Conservation (phyloP, 2,329 filamentous ascomycete genomes). For the Rutstroemia sp. region DNA sequence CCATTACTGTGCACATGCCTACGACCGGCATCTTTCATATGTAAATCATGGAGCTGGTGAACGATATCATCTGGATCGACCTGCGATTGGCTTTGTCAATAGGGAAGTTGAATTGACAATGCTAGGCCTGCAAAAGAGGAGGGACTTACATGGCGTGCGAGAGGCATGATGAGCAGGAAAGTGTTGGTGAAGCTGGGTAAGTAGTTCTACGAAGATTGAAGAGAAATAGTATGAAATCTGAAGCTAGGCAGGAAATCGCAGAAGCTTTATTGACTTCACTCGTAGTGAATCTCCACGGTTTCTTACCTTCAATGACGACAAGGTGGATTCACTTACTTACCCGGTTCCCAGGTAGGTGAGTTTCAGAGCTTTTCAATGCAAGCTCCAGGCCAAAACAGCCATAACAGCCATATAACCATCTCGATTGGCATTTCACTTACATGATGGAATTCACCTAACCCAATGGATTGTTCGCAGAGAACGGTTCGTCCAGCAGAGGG, state of each 20-base stretch:
- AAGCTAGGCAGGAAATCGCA: neutral
- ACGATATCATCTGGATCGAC: constrained; percentile 51
- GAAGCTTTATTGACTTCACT: neutral
- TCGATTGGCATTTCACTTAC: neutral
- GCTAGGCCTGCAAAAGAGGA: neutral
- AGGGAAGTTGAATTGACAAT: neutral
- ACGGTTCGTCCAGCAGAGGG: neutral
- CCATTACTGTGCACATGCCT: constrained; percentile 33
- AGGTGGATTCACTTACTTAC: neutral
- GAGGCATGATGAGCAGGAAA: constrained; percentile 35
- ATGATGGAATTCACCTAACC: neutral
- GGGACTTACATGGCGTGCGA: constrained; percentile 39
- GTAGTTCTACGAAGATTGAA: neutral
- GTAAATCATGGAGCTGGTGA: constrained; percentile 40
- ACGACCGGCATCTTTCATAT: constrained; percentile 32
- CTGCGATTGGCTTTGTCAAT: constrained; percentile 28
- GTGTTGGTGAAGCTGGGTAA: neutral
- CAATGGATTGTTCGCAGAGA: neutral
- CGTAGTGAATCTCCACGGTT: neutral
- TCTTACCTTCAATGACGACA: neutral
- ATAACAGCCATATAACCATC: neutral
- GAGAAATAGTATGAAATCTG: neutral
- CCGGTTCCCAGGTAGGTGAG: neutral
- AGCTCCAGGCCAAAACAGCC: neutral
- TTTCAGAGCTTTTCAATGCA: neutral